Base-by-base conservation (phyloP, 352 stramenopile genomes). In the Phytopythium montanum region DNA sequence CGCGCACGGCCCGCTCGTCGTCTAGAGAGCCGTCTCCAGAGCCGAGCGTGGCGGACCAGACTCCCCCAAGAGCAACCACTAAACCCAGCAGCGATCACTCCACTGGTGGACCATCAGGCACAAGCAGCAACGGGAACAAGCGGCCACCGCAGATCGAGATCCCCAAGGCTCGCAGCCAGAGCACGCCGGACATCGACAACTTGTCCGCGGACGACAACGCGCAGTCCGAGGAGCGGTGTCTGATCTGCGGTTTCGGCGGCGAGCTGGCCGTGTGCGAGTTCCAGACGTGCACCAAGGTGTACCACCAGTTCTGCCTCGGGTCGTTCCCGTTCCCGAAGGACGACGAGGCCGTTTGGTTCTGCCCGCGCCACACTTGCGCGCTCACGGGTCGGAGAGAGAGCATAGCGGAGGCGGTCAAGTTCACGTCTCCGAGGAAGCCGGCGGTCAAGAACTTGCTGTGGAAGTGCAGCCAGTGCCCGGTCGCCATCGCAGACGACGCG, bases 241-340 rank as follows among this genome's bases (percentile, higher is more conserved):
- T 92, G 23, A 62, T 95, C 18, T 95, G 86, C 58, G 76, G 79
- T 7, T 91, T 91, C 64, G 84, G 82, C 26, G 86, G 86, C 33
- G 86, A 95, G 45, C 54, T 95, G 5, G 82, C 94, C 25, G 76
- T 95, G 14, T 95, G 86, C 61, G 86, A 95, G 60, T 94, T 93
- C 54, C 69, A 68, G 39, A 74, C 66, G 0, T 95, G 86, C 56
- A 87, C 82, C 13, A 95, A 95, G 65, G 86, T 95, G 21, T 95
- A 94, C 52, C 86, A 95, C 56, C 84, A 92, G 62, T 92, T 92
- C 65, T 95, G 86, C 66, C 63, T 95, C 25, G 84, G 85, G 0
- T 73, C 76, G 26, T 94, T 85, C 59, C 77, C 85, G 9, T 93
- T 92, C 44, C 82, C 85, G 26, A 87, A 88, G 34, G 76, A 93